These are phyloP conservation scores for Exophiala xenobiotica DNA, from an alignment of 2,329 filamentous ascomycete species.

Conservation along the genomic window DNA sequence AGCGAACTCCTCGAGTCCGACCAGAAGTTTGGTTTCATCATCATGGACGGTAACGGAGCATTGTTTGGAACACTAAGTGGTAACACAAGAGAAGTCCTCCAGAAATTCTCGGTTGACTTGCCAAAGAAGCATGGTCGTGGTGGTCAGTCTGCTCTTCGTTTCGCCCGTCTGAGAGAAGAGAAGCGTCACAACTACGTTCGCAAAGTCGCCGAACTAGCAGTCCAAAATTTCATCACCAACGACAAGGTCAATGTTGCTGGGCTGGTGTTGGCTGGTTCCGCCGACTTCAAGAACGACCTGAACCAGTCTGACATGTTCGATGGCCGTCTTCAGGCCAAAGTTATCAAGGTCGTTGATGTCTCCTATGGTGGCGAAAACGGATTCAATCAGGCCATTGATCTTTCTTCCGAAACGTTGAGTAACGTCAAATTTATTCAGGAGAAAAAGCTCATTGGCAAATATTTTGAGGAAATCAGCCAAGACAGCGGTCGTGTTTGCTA, in stretches of 20 bases:
- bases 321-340: conserved; percentile 83
- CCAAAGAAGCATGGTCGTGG: conserved; percentile 99
- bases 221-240: conserved; percentile 97
- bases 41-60: conserved; percentile 99
- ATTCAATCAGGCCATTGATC: conserved; percentile 98
- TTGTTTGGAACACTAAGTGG: conserved; percentile 95
- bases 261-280: conserved; percentile 90
- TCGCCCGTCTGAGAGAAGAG: conserved; percentile 97
- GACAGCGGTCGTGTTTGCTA: conserved; percentile 97
- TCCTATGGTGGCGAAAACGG: conserved; percentile 99
- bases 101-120: conserved; percentile 98
- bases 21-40: conserved; percentile 98
- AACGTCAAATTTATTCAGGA: conserved; percentile 99
- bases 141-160: conserved; percentile 99
- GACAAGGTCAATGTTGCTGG: conserved; percentile 99
- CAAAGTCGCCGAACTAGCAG: conserved; percentile 95
- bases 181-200: conserved; percentile 99
- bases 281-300: conserved; percentile 99
- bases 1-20: conserved; percentile 97
- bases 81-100: conserved; percentile 92
- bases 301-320: conserved; percentile 98
- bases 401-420: conserved; percentile 90
- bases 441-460: conserved; percentile 98
- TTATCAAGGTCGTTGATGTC: conserved; percentile 99
- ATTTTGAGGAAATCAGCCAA: conserved; percentile 98